phyloP scores from a whole-genome alignment of 2,329 filamentous ascomycete genomes.

The Fusarium sp. region DNA sequence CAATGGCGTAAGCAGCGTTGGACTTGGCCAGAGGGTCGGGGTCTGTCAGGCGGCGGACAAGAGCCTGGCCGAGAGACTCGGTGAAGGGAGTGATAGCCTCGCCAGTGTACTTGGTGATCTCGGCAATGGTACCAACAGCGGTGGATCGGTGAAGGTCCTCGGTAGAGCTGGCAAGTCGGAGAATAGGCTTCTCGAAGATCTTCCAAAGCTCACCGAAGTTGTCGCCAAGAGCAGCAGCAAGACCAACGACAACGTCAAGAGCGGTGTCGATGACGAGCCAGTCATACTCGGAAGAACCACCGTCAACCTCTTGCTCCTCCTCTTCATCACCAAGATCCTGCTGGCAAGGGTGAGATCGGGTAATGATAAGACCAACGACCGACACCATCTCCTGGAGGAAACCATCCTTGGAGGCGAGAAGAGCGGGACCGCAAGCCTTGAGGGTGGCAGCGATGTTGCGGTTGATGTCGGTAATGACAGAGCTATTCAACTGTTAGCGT shows the following conservation, averaged over 20 bases:
- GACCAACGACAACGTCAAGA: conserved; percentile 88
- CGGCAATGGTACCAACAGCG: conserved; percentile 91
- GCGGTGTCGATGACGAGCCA: conserved; percentile 97
- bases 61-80: conserved; percentile 79
- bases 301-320: conserved; percentile 79
- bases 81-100: conserved; percentile 87
- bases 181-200: conserved; percentile 91
- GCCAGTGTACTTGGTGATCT: conserved; percentile 89
- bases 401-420: conserved; percentile 78
- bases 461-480: conserved; percentile 95
- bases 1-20: conserved; percentile 93
- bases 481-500: conserved; percentile 70
- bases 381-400: conserved; percentile 83
- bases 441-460: conserved; percentile 91
- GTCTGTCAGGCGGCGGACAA: conserved; percentile 89
- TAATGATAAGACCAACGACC: conserved; percentile 83
- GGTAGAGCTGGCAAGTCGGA: conserved; percentile 88
- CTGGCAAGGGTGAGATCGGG: conserved; percentile 93
- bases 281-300: conserved; percentile 93
- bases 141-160: conserved; percentile 91
- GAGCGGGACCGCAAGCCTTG: conserved; percentile 89
- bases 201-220: conserved; percentile 93
- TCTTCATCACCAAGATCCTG: conserved; percentile 88
- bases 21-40: conserved; percentile 94
- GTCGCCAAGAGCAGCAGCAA: conserved; percentile 84